Base-by-base conservation (phyloP, 495 filamentous ascomycete species). In the Baudoinia panamericana region DNA sequence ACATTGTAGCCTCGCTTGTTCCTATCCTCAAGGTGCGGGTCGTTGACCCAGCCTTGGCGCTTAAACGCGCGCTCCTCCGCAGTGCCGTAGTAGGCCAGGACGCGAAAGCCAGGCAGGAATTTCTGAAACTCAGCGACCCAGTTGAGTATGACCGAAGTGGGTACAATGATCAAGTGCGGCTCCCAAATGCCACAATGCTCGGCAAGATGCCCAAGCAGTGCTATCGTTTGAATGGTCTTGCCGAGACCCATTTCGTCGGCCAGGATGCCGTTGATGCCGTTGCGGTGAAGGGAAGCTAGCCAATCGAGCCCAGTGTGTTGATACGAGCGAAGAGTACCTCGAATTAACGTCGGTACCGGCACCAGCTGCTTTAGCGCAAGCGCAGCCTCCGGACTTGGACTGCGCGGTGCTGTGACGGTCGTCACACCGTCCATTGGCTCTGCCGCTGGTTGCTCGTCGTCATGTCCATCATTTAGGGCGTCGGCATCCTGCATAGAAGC, bases 101-200 rank as follows among this genome's bases (percentile, higher is more conserved):
- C 87, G 56, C 94, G 96, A 70, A 99, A 99, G 2, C 92, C 92
- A 10, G 92, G 92, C 35, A 84, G 86, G 78, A 86, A 99, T 60
- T 96, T 96, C 55, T 96, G 96, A 69, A 99, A 99, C 60, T 99
- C 92, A 80, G 94, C 95, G 57, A 96, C 92, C 92, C 92, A 99
- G 57, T 99, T 99, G 37, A 99, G 75, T 69, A 99, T 94, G 21
- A 99, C 92, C 61, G 86, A 94, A 7, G 92, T 96, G 2, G 92
- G 92, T 5, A 99, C 92, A 46, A 99, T 80, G 26, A 99, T 80
- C 16, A 99, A 65, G 67, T 99, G 92, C 0, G 92, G 84, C 0
- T 92, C 92, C 92, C 92, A 99, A 19, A 87, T 75, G 54, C 84
- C 75, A 57, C 93, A 80, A 41, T 93, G 68, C 38, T 86, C 85